Evolutionary conservation across 495 filamentous ascomycete species (phyloP).

Genomic region (Penicillium bovifimosum): DNA sequence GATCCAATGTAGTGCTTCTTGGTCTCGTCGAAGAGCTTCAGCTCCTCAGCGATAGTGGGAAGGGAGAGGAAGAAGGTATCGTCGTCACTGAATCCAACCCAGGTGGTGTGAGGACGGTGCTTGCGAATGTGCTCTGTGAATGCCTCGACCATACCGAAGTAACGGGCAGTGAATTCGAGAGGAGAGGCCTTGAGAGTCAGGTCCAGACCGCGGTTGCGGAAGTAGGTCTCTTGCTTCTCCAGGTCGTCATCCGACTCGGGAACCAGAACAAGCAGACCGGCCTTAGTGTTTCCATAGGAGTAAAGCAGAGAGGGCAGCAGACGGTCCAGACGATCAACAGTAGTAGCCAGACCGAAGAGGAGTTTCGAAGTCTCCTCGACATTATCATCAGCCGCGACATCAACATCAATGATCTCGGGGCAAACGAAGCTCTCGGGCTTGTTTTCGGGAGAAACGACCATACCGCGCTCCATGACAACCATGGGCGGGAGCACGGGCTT

Average conservation of each 20-base stretch:
- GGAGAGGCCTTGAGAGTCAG: slow-evolving; percentile 51
- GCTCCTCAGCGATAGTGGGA: slow-evolving; percentile 43
- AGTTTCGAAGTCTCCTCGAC: slow-evolving; percentile 48
- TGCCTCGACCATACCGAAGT: slow-evolving; percentile 56
- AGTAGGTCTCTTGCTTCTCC: slow-evolving; percentile 41
- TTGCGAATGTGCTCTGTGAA: slow-evolving; percentile 48
- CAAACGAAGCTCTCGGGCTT: slow-evolving; percentile 35
- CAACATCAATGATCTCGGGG: slow-evolving; percentile 42
- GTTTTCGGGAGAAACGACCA: slow-evolving; percentile 39
- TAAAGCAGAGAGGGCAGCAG: slow-evolving; percentile 44
- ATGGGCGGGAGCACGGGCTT: slow-evolving; percentile 41
- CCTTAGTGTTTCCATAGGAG: slow-evolving; percentile 47
- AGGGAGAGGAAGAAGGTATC: slow-evolving; percentile 70
- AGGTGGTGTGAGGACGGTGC: slow-evolving; percentile 49
- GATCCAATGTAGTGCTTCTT: slow-evolving; percentile 56
- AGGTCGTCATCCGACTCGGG: slow-evolving; percentile 43
- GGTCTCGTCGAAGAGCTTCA: slow-evolving; percentile 50
- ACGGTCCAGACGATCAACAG: slow-evolving; percentile 45
- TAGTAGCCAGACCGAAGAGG: slow-evolving; percentile 48
- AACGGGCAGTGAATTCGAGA: slow-evolving; percentile 54
- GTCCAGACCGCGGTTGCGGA: slow-evolving; percentile 47
- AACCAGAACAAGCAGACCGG: slow-evolving; percentile 44
- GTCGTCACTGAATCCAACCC: slow-evolving; percentile 64
- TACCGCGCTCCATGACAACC: slow-evolving; percentile 43
- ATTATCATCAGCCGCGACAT: slow-evolving; percentile 38